Conservation (phyloP, 2,329 filamentous ascomycete genomes). For the Cladophialophora bantiana region DNA sequence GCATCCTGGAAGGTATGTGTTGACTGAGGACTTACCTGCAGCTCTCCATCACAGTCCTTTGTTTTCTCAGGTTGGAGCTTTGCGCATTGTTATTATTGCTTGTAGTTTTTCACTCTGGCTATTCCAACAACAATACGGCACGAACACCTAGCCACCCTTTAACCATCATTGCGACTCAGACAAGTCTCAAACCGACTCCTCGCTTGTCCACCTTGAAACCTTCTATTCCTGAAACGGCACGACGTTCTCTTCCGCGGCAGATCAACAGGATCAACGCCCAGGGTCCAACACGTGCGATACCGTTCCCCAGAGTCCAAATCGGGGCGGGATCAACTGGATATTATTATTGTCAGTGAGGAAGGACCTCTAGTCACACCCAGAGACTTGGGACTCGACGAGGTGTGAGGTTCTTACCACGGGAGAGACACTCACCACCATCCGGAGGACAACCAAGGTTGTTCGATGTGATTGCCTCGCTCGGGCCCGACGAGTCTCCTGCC, state of each 20-base stretch:
- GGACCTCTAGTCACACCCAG: not conserved
- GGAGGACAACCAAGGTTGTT: not conserved
- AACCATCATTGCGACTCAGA: constrained; percentile 3
- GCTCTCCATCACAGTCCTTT: not conserved
- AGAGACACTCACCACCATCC: not conserved
- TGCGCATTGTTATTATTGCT: not conserved
- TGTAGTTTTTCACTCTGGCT: not conserved
- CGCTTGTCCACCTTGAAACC: constrained; percentile 25
- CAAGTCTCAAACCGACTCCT: constrained; percentile 9
- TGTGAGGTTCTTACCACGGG: not conserved
- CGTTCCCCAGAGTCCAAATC: constrained; percentile 17
- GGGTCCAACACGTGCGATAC: constrained; percentile 31
- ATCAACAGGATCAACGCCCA: constrained; percentile 37
- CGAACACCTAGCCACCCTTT: not conserved
- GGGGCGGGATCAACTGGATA: constrained; percentile 29
- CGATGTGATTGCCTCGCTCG: constrained; percentile 4
- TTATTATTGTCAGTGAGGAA: constrained; percentile 7
- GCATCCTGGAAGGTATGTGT: constrained; percentile 9
- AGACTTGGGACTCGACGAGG: not conserved
- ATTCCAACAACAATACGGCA: not conserved
- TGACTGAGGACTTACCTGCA: not conserved
- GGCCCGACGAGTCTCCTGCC: not conserved
- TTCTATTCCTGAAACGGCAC: constrained; percentile 15
- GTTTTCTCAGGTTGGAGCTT: not conserved
- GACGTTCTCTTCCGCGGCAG: constrained; percentile 20